Evolutionary conservation across 75 land plant genomes (phyloP), one percentile per base, ranked within the genome.

Genomic region (Pinus taeda): DNA sequence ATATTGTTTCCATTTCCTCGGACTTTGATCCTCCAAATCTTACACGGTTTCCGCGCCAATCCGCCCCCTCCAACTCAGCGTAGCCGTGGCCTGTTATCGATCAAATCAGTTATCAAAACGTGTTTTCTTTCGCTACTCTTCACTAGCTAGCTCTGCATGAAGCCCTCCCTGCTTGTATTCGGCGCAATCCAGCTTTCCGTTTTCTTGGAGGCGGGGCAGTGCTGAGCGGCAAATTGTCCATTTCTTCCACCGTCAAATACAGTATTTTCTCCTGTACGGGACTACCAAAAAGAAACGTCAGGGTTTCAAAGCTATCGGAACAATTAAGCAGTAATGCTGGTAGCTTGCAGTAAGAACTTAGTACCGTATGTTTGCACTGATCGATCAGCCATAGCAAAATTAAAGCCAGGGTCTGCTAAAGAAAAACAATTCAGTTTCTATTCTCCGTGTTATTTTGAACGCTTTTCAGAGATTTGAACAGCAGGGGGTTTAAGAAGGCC

Each of bases 141-240:
- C 42, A 59, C 86, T 88, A 90, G 72, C 92, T 90, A n/a, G 86
- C 90, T 24, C 92, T 58, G 26, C 33, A 33, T 0, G 33, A 33
- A 33, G 33, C 33, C 33, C 33, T 33, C 1, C 33, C 2, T 33
- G 1, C 1, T 33, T 33, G 33, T 33, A 33, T 33, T 33, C 33
- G 2, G 2, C 33, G 2, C 1, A 33, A 33, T 33, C 33, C 33
- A 33, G 1, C 33, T 33, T 33, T 33, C 33, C 1, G 1, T 33
- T 33, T 33, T 33, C 1, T 33, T 33, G 33, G 33, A 33, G 33
- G 33, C 2, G 33, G 33, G 33, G 33, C 1, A 33, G 33, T 33
- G 33, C 2, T 33, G 33, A 33, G 33, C 2, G 33, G 33, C 76
- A 83, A 73, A 71, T 33, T 69, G 49, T 75, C 78, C 90, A 89